Evolutionary conservation across 2,329 filamentous ascomycete species (phyloP).

Genomic region (Penicillium sumatraense): DNA sequence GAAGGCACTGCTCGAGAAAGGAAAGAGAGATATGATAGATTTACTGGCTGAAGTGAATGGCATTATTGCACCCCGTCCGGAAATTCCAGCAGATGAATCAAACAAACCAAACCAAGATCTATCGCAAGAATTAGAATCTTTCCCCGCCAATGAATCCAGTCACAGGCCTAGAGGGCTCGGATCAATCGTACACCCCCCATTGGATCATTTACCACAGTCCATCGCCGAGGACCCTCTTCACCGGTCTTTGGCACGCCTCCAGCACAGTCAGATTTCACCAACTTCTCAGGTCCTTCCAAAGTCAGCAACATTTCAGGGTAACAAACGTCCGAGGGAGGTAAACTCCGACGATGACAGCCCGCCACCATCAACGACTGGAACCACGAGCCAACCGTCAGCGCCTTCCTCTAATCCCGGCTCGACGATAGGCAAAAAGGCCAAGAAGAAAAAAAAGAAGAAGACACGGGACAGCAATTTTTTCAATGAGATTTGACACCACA

Average conservation of each 20-base stretch:
- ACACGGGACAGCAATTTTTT: neutral
- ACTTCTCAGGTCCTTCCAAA: neutral
- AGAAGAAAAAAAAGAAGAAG: neutral
- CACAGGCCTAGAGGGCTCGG: neutral
- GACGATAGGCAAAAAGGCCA: neutral
- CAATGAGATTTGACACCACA: neutral
- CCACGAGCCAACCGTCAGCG: neutral
- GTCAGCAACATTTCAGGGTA: neutral
- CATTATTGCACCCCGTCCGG: neutral
- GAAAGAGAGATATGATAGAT: neutral
- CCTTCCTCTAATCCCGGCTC: neutral
- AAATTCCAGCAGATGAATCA: neutral
- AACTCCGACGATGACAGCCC: neutral
- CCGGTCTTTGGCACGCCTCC: neutral
- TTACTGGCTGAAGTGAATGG: neutral
- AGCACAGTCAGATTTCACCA: neutral
- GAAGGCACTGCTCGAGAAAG: neutral
- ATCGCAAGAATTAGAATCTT: neutral
- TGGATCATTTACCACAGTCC: neutral
- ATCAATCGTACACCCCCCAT: neutral
- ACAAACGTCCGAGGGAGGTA: neutral
- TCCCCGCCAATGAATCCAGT: neutral
- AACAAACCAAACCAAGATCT: neutral
- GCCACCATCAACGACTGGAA: neutral
- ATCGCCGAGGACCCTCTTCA: neutral